phyloP scores from a whole-genome alignment of 1,284 basidiomycete species.

The Trametes versicolor region DNA sequence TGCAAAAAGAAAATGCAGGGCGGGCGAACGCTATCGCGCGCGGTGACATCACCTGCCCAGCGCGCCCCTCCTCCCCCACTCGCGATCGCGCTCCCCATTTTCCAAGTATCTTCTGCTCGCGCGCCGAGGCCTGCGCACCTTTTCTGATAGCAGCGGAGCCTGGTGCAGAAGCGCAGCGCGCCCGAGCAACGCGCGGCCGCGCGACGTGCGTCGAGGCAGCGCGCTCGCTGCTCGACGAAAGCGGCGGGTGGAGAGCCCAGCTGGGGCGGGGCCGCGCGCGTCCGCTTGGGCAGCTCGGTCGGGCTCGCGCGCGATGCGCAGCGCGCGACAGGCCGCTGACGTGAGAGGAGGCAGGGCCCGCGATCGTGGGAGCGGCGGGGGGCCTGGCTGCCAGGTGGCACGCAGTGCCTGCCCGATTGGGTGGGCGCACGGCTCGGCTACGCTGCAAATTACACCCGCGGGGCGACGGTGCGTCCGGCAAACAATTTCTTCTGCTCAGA shows the following conservation, averaged over 20 bases:
- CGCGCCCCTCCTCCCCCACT: neutral
- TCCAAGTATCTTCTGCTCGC: conserved; percentile 14
- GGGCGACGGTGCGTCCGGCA: conserved; percentile 13
- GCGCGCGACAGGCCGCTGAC: conserved; percentile 5
- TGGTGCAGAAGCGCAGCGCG: conserved; percentile 3
- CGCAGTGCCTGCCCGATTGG: conserved; percentile 21
- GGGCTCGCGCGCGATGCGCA: neutral
- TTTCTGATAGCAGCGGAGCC: conserved; percentile 7
- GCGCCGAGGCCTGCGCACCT: conserved; percentile 8
- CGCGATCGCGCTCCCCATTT: neutral
- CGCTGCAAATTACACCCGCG: conserved; percentile 7
- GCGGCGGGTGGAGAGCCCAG: conserved; percentile 12
- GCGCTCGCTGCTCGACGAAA: conserved; percentile 3
- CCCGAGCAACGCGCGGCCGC: conserved; percentile 5
- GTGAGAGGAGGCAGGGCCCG: conserved; percentile 16
- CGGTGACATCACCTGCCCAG: neutral
- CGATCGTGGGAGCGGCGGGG: conserved; percentile 18
- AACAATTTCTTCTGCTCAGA: conserved; percentile 10
- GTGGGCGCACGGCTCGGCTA: neutral
- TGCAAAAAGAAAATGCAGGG: neutral
- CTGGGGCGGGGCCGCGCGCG: conserved; percentile 3
- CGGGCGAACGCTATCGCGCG: neutral
- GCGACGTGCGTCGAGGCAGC: conserved; percentile 3
- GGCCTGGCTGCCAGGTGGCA: neutral
- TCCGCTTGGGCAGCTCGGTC: no score